Percentiles rank a stretch among this genome's conserved stretches.
Conservation (phyloP, 129 eudicot genomes). For the Artemisia annua region DNA sequence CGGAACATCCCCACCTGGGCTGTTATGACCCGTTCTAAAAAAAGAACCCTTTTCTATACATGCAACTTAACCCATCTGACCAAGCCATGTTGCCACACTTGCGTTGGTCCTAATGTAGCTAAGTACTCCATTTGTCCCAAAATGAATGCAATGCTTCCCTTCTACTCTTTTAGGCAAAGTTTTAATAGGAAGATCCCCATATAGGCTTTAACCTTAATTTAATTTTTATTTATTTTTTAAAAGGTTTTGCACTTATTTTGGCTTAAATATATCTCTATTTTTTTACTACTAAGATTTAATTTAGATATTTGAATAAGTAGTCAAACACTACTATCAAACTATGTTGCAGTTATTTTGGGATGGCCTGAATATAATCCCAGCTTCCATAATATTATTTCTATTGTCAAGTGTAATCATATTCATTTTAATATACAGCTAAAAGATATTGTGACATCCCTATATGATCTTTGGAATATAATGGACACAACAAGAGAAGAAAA, state of each 20-base stretch:
- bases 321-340: not conserved
- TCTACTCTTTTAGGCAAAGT: not conserved
- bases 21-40: no score
- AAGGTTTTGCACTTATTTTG: no score
- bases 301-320: not conserved
- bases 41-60: no score
- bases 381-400: not conserved
- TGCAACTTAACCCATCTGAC: no score
- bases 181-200: not conserved
- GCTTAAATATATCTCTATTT: not conserved
- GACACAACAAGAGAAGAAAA: conserved; percentile 62
- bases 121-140: not conserved
- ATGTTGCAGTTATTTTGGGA: conserved; percentile 3
- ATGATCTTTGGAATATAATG: conserved; percentile 81
- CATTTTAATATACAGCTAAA: conserved; percentile 53
- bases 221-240: no score
- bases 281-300: not conserved
- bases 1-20: no score
- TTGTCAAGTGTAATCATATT: conserved; percentile 2
- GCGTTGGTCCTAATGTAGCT: no score
- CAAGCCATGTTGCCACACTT: no score
- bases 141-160: not conserved
- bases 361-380: not conserved
- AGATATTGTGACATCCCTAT: conserved; percentile 49
- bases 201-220: no score